Evolutionary conservation across 2,329 filamentous ascomycete genomes (phyloP), one percentile per base, ranked within the genome.

Genomic region (Colletotrichum plurivorum): DNA sequence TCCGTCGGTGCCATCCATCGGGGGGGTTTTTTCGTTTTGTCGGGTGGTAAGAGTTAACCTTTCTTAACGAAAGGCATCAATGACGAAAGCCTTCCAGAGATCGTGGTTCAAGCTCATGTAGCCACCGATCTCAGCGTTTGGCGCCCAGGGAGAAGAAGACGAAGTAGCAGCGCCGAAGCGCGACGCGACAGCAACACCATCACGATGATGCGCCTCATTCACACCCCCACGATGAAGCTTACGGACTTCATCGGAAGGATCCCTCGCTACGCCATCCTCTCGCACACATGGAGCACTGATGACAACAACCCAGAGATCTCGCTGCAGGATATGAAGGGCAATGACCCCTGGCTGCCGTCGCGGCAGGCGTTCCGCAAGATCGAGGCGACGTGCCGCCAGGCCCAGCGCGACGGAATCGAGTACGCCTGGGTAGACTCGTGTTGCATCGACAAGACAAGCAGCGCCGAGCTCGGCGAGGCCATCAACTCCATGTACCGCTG

Each of bases 361-460:
- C 22, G 45, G 15, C 60, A 10, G 39, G 60, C 49, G 9, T 63
- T 63, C 18, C 16, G 25, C 15, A 56, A 63, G 25, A 39, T 63
- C 12, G 49, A 55, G 1, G 49, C 49, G 2, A 56, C 60, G 13
- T 54, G 49, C 1, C 49, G 15, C 3, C 60, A 56, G 27, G 60
- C 60, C 16, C 12, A 31, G 4, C 49, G 52, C 39, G 60, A 63
- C 8, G 66, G 61, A 5, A 41, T 76, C 4, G 71, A 59, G n/a
- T 81, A 77, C 59, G 66, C 77, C 15, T 82, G 80, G 80, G 73
- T 80, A 7, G 80, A 81, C 64, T 79, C 75, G 1, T 79, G 79
- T 72, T 79, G 79, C 27, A 71, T 81, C 62, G 76, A 81, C 67
- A 78, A 79, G 58, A 71, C 63, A 7, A 78, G 74, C 63, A 76